Evolutionary conservation across 805 yeast species (phyloP).

Genomic region (Spathaspora boniae): DNA sequence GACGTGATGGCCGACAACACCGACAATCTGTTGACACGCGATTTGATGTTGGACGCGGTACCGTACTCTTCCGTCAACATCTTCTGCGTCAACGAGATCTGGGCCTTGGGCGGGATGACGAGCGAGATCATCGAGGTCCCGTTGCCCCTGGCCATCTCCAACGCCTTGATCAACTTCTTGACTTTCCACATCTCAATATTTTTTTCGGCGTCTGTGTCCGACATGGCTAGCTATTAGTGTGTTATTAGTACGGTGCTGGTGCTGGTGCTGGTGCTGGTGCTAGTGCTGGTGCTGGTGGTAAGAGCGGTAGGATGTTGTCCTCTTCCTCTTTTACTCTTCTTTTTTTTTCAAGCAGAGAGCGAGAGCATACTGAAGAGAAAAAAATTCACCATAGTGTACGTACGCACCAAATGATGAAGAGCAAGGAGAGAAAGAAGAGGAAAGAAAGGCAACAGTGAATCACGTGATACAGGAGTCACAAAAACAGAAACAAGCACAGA

Average conservation of each 20-base stretch:
- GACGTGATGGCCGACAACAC: constrained; percentile 97
- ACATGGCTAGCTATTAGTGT: constrained; percentile 18
- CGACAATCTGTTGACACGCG: constrained; percentile 94
- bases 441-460: no score
- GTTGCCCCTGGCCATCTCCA: constrained; percentile 93
- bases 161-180: constrained; percentile 84
- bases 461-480: no score
- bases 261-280: no score
- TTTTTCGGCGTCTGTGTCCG: constrained; percentile 79
- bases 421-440: no score
- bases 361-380: no score
- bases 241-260: neutral
- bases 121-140: constrained; percentile 99
- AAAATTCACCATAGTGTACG: no score
- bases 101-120: constrained; percentile 94
- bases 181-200: constrained; percentile 99
- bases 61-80: constrained; percentile 98
- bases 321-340: no score
- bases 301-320: neutral
- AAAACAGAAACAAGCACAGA: no score
- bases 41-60: constrained; percentile 96
- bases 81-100: constrained; percentile 80
- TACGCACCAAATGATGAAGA: no score
- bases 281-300: neutral
- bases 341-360: neutral